These are phyloP conservation scores for Cutaneotrichosporon cavernicola DNA, from an alignment of 1,284 basidiomycete species.

Conservation along the genomic window DNA sequence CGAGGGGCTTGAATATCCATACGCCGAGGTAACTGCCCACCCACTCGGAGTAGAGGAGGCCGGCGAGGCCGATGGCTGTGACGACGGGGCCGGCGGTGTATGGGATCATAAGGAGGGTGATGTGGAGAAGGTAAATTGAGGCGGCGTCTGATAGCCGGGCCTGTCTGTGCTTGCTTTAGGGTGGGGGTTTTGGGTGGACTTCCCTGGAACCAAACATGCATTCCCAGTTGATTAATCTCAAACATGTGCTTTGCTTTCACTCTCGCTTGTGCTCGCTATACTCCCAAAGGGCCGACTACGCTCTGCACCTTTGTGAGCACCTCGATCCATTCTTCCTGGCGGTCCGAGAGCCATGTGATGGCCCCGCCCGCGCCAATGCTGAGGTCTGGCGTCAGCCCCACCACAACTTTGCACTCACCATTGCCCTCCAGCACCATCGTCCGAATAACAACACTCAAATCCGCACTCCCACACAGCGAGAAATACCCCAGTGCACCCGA, in stretches of 20 bases:
- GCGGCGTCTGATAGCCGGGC: background rate
- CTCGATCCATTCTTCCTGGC: conserved; percentile 89
- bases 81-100: conserved; percentile 15
- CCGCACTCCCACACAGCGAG: conserved; percentile 81
- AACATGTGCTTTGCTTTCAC: background rate
- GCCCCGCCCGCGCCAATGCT: conserved; percentile 86
- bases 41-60: conserved; percentile 17
- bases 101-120: conserved; percentile 8
- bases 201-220: background rate
- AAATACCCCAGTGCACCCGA: conserved; percentile 95
- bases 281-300: conserved; percentile 43
- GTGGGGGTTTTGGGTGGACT: too few species aligned
- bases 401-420: conserved; percentile 28
- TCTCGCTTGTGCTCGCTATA: background rate
- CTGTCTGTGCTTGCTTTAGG: background rate
- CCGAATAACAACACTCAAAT: conserved; percentile 94
- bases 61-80: conserved; percentile 18
- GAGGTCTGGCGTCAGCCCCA: conserved; percentile 12
- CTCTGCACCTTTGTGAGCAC: conserved; percentile 73
- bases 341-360: conserved; percentile 88
- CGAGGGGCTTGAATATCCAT: conserved; percentile 26
- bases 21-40: background rate
- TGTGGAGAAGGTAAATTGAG: background rate
- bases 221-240: too few species aligned
- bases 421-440: conserved; percentile 78